phyloP scores from a whole-genome alignment of 164 flowering plant genomes.

The Dillenia suffruticosa region DNA sequence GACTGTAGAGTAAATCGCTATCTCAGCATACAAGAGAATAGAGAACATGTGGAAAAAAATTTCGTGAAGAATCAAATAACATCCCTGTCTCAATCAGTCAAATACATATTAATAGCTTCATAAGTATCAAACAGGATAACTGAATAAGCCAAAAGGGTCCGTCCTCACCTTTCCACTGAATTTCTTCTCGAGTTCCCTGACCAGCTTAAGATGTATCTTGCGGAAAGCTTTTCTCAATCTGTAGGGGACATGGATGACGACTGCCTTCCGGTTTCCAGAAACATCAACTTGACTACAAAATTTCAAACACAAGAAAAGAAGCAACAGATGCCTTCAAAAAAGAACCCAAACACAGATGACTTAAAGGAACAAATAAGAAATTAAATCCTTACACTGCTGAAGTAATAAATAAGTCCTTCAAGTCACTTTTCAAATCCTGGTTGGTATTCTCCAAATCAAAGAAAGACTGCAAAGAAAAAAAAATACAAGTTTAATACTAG shows the following conservation, averaged over 20 bases:
- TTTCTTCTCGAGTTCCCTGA: slow-evolving; percentile 53
- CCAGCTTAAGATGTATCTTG: slow-evolving; percentile 46
- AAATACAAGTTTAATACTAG: background rate
- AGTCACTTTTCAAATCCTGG: slow-evolving; percentile 41
- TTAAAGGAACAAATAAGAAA: background rate
- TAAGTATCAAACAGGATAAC: too few relatives aligned
- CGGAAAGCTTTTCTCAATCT: slow-evolving; percentile 42
- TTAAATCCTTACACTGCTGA: slow-evolving; percentile 31
- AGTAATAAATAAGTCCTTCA: slow-evolving; percentile 47
- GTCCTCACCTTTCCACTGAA: slow-evolving; percentile 48
- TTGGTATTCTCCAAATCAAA: slow-evolving; percentile 49
- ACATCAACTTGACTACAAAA: slow-evolving; percentile 47
- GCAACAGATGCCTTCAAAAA: background rate
- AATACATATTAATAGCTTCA: too few relatives aligned
- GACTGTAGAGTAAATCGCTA: too few relatives aligned
- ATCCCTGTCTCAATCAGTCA: too few relatives aligned
- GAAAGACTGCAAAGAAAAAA: slow-evolving; percentile 24
- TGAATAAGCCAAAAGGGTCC: too few relatives aligned
- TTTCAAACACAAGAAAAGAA: too few relatives aligned
- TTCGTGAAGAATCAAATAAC: too few relatives aligned
- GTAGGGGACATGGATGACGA: slow-evolving; percentile 47
- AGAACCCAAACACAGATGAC: background rate
- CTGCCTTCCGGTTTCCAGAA: slow-evolving; percentile 38
- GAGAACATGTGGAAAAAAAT: too few relatives aligned
- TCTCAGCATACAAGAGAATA: too few relatives aligned